Percentiles rank a stretch among this genome's conserved stretches.
Conservation (phyloP, 2,329 filamentous ascomycete genomes). For the Ophiocordyceps robertsii region DNA sequence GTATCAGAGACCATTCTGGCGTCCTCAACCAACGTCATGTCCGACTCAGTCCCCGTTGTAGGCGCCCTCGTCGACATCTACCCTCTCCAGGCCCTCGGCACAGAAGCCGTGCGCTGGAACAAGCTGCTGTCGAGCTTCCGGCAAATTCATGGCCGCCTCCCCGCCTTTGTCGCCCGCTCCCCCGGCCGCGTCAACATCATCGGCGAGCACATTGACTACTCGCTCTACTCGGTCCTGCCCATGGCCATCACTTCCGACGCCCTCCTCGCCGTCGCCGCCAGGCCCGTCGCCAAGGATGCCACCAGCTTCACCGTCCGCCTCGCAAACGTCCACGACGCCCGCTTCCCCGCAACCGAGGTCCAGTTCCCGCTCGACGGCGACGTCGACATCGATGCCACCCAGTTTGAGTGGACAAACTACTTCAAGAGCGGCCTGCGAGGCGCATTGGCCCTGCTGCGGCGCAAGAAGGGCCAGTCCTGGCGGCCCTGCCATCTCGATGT, state of each 20-base stretch:
- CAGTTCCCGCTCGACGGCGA: slow-evolving; percentile 47
- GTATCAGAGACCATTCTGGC: background rate
- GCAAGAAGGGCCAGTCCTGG: slow-evolving; percentile 48
- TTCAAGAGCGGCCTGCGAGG: slow-evolving; percentile 86
- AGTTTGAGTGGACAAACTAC: slow-evolving; percentile 96
- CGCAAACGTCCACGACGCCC: slow-evolving; percentile 62
- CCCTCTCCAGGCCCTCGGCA: slow-evolving; percentile 53
- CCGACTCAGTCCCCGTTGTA: slow-evolving; percentile 56
- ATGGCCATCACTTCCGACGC: slow-evolving; percentile 92
- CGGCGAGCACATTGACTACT: slow-evolving; percentile 98
- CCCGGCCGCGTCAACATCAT: slow-evolving; percentile 97
- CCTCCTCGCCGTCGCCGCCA: slow-evolving; percentile 63
- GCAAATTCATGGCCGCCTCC: slow-evolving; percentile 51
- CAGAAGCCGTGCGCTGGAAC: slow-evolving; percentile 64
- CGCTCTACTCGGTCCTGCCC: slow-evolving; percentile 85
- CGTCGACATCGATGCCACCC: slow-evolving; percentile 71
- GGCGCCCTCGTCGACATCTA: slow-evolving; percentile 72
- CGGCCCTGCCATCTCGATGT: slow-evolving; percentile 67
- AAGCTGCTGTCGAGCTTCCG: slow-evolving; percentile 59
- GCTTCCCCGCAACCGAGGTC: slow-evolving; percentile 67
- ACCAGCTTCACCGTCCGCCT: slow-evolving; percentile 58
- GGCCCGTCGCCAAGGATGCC: slow-evolving; percentile 31
- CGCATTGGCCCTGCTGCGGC: slow-evolving; percentile 63
- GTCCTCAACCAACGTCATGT: slow-evolving; percentile 21
- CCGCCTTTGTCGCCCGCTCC: slow-evolving; percentile 76